These are phyloP conservation scores for Leucoagaricus sp. DNA, from an alignment of 1,284 basidiomycete genomes.

Conservation along the genomic window DNA sequence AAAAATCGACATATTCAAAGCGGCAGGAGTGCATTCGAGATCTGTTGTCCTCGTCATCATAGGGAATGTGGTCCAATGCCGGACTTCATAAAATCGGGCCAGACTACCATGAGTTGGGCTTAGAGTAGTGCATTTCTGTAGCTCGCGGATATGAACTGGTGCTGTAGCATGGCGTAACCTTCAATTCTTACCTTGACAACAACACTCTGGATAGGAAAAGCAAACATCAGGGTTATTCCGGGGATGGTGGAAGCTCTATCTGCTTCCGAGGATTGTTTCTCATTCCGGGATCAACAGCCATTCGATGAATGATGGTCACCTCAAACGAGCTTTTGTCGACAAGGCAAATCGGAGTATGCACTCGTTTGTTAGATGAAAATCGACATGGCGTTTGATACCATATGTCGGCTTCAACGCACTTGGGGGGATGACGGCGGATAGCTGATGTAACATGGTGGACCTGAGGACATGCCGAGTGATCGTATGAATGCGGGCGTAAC, in stretches of 20 bases:
- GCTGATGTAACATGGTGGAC: no score
- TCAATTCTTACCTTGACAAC: slow-evolving; percentile 6
- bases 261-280: background rate
- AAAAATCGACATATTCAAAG: background rate
- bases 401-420: no score
- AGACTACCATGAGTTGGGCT: background rate
- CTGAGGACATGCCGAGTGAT: no score
- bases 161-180: no score
- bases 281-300: background rate
- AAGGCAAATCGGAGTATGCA: no score
- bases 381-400: no score
- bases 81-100: slow-evolving; percentile 2
- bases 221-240: background rate
- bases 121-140: background rate
- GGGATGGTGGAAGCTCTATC: background rate
- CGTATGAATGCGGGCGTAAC: no score
- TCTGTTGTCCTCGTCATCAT: background rate
- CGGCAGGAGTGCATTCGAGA: background rate
- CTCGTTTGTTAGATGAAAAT: no score
- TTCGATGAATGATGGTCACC: background rate
- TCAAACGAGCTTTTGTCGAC: no score
- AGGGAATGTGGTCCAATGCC: background rate
- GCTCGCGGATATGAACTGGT: background rate
- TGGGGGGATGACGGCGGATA: no score
- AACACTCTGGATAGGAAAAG: background rate